A percentile compares a stretch with the other conserved stretches of the same genome.
These are phyloP conservation scores for Botrytis galanthina DNA, from an alignment of 2,329 filamentous ascomycete species.

Conservation along the genomic window DNA sequence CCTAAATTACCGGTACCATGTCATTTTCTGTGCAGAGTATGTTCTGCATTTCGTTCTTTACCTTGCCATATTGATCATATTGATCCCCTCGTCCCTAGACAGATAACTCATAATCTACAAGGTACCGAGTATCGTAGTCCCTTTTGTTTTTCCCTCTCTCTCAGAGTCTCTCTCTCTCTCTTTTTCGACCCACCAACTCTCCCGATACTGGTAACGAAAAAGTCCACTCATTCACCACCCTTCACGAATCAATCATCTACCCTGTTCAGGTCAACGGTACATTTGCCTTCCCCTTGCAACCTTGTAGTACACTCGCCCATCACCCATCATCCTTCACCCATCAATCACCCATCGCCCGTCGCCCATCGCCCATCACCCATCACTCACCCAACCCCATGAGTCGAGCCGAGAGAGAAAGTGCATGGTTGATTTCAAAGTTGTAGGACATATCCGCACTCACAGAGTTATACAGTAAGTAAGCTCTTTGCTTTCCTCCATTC, in stretches of 20 bases:
- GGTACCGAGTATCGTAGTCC: not conserved
- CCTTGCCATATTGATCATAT: not conserved
- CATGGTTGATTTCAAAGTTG: not conserved
- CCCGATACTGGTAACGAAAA: not conserved
- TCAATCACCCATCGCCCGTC: not conserved
- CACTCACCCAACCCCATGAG: conserved; percentile 6
- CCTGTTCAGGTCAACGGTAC: not conserved
- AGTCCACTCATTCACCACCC: not conserved
- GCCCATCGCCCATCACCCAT: not conserved
- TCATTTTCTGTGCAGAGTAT: not conserved
- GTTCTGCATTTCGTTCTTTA: conserved; percentile 4
- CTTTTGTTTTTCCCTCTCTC: not conserved
- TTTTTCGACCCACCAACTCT: not conserved
- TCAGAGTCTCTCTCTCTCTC: not conserved
- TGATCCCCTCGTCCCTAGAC: not conserved
- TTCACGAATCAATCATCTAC: conserved; percentile 1
- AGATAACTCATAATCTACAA: not conserved
- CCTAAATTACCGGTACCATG: not conserved
- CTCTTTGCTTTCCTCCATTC: not conserved
- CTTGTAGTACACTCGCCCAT: not conserved
- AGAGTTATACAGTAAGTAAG: not conserved
- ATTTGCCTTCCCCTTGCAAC: conserved; percentile 9
- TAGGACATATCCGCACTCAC: conserved; percentile 3
- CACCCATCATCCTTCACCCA: not conserved
- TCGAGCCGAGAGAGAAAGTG: conserved; percentile 6